These are phyloP conservation scores for Clonostachys chloroleuca DNA, from an alignment of 2,329 filamentous ascomycete genomes.

Conservation along the genomic window DNA sequence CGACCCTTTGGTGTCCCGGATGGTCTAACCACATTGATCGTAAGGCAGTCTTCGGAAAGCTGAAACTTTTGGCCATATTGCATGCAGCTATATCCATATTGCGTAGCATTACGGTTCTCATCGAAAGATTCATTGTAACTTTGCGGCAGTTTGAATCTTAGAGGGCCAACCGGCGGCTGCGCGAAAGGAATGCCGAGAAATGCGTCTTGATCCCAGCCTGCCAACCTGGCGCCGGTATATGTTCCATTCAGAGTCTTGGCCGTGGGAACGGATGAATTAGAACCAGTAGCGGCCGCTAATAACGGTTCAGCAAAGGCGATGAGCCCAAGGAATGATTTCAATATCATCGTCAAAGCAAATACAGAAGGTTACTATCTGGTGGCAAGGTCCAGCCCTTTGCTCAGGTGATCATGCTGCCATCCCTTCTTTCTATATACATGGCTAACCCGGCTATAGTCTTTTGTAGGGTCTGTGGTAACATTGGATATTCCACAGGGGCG, in stretches of 20 bases:
- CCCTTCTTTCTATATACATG: too few species aligned
- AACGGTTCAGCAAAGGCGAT: too few species aligned
- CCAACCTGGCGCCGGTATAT: slow-evolving; percentile 20
- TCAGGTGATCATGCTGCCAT: too few species aligned
- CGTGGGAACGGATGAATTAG: slow-evolving; percentile 3
- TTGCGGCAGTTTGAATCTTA: slow-evolving; percentile 28
- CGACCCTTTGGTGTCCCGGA: slow-evolving; percentile 19
- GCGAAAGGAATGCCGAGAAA: slow-evolving; percentile 35
- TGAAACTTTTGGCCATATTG: slow-evolving; percentile 35
- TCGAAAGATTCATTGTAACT: slow-evolving; percentile 30
- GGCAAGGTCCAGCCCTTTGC: too few species aligned
- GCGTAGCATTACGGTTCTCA: slow-evolving; percentile 28
- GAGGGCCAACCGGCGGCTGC: slow-evolving; percentile 24
- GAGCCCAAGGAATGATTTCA: too few species aligned
- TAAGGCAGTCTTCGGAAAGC: slow-evolving; percentile 44
- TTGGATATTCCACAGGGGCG: too few species aligned
- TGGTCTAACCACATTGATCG: slow-evolving; percentile 34
- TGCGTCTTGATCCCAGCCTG: slow-evolving; percentile 28
- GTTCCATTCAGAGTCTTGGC: slow-evolving; percentile 15
- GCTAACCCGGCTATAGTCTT: too few species aligned
- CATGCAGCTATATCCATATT: slow-evolving; percentile 39
- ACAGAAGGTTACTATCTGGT: too few species aligned
- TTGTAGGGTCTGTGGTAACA: too few species aligned
- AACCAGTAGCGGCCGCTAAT: too few species aligned
- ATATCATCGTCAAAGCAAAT: too few species aligned